Base-by-base conservation (phyloP, 1,139 yeast genomes). In the Yamadazyma atlantica region DNA sequence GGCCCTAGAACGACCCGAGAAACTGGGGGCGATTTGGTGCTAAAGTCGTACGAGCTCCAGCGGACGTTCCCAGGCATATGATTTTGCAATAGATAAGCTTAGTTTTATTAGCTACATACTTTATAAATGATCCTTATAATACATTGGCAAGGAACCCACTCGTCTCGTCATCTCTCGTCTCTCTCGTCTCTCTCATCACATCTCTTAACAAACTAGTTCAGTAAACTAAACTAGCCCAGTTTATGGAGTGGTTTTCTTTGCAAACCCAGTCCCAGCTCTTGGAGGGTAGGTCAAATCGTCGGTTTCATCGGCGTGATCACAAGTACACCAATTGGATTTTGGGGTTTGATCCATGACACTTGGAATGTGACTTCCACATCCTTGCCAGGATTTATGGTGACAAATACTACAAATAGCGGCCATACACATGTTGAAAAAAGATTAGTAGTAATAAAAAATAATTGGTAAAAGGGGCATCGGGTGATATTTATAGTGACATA, bases 221-320 rank as follows among this genome's bases (percentile, higher is more conserved):
- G n/a, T n/a, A n/a, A n/a, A n/a, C n/a, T n/a, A n/a, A n/a, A n/a
- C n/a, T n/a, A n/a, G n/a, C n/a, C n/a, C n/a, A n/a, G 7, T 24
- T 12, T n/a, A 23, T 34, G 28, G 31, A 17, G 29, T 28, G 9
- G 51, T 46, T 41, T 53, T 63, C 39, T 47, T 59, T 27, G 66
- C 69, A 41, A 57, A 63, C 5, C 75, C 75, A 22, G 72, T 66
- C 25, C 74, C 71, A 12, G 76, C 75, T 41, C 44, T 60, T 28
- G 76, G 76, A 9, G 76, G 76, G 46, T 64, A 70, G 10, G 46
- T 22, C 5, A 33, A 26, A 32, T 46, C 46, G 38, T 55, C 49
- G 36, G 49, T 50, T 36, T 59, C 46, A 47, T 58, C 57, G 41
- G 56, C 51, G 39, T 47, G 58, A 14, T 54, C 67, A 46, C 75